Base-by-base conservation (phyloP, 2,329 filamentous ascomycete genomes). In the Neonectria ditissima region DNA sequence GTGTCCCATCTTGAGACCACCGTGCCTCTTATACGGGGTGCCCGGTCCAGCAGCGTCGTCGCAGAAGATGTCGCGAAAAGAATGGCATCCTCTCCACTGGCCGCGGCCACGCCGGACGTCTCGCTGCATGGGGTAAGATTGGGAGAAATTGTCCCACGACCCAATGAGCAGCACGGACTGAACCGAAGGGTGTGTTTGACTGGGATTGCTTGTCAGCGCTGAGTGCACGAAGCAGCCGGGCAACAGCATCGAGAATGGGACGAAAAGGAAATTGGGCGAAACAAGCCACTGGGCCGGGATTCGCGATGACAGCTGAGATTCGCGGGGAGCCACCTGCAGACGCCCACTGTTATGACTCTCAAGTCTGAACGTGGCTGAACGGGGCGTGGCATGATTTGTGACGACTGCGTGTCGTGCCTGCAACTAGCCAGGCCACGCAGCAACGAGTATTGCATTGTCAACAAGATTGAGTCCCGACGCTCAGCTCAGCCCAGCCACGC, bases 101-200 rank as follows among this genome's bases (percentile, higher is more conserved):
- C 89, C 89, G 62, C 84, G 84, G 69, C 92, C 91, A 71, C 91
- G 89, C 75, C 91, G 89, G 67, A 81, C 82, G 80, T 98, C 95
- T 72, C 89, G 88, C 77, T 95, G 89, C 89, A 98, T 94, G 48
- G 83, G 83, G 82, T 97, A 95, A 53, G 88, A 83, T 74, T 86
- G 89, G 65, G 86, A 84, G 80, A 97, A 97, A 82, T 97, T 97
- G 82, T 97, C 94, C 95, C 95, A 98, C 67, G 94, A 97, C 66
- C 95, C 95, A 72, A 96, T 85, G 48, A 97, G 86, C 75, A 92
- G 89, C 69, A 97, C 92, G 47, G 90, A 91, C 67, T 85, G 84
- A 66, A 89, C 85, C 55, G 86, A 84, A 67, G 86, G 84, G 70
- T 85, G 78, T 58, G 88, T 89, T 80, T 87, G 84, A 74, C 88